phyloP scores from a whole-genome alignment of 495 filamentous ascomycete genomes.

The Hypoxylon cercidicola region DNA sequence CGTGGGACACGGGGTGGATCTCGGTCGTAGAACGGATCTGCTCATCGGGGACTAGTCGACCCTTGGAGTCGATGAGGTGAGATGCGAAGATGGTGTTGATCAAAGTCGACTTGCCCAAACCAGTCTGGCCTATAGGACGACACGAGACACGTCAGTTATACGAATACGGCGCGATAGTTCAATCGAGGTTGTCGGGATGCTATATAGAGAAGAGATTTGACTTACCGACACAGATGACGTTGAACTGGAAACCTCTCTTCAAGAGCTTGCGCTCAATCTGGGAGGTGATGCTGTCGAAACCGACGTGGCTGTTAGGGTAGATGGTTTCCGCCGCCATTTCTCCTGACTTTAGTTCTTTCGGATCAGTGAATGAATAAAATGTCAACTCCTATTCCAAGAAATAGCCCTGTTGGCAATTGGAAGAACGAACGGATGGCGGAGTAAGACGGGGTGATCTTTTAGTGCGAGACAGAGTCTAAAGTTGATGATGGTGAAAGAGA shows the following conservation, averaged over 20 bases:
- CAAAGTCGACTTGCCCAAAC: constrained; percentile 96
- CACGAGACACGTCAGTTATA: constrained; percentile 53
- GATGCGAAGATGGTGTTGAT: constrained; percentile 99
- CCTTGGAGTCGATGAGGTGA: constrained; percentile 98
- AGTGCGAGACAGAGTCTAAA: constrained; percentile 28
- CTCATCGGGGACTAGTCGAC: constrained; percentile 89
- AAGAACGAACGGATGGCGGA: constrained; percentile 37
- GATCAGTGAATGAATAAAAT: constrained; percentile 41
- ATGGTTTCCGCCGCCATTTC: constrained; percentile 66
- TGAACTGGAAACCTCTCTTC: constrained; percentile 99
- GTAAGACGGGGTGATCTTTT: constrained; percentile 30
- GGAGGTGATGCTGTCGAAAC: constrained; percentile 98
- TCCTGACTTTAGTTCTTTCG: constrained; percentile 15
- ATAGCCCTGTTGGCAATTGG: constrained; percentile 48
- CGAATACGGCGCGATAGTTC: constrained; percentile 16
- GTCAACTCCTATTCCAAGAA: constrained; percentile 58
- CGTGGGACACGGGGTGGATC: constrained; percentile 96
- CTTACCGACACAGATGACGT: constrained; percentile 99
- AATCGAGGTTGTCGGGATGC: constrained; percentile 4
- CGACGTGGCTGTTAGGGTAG: constrained; percentile 95
- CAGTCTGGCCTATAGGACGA: constrained; percentile 83
- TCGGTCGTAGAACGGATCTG: constrained; percentile 95
- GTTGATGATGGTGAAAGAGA: constrained; percentile 40
- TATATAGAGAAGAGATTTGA: constrained; percentile 34
- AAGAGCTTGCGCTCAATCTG: constrained; percentile 99